Evolutionary conservation across 2,329 filamentous ascomycete genomes (phyloP).

Genomic region (Aspergillus sp.): DNA sequence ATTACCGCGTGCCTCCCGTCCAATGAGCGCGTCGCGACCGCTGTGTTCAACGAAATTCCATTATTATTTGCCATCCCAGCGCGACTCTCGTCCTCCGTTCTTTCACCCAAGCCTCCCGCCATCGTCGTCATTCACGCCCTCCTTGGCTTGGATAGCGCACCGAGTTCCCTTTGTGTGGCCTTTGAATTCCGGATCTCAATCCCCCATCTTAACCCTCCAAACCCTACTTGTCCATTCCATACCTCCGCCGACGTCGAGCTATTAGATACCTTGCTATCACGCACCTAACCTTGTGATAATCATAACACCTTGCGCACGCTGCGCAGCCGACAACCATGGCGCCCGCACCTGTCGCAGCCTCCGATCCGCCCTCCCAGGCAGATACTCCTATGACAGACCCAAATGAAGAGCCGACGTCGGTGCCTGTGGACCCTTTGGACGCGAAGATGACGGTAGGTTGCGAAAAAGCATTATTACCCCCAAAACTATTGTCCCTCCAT

Average conservation of each 20-base stretch:
- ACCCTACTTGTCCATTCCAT: neutral
- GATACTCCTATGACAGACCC: slow-evolving; percentile 50
- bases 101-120: slow-evolving; percentile 10
- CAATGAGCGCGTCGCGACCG: slow-evolving; percentile 38
- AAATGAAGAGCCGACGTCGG: slow-evolving; percentile 36
- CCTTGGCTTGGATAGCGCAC: neutral
- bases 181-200: neutral
- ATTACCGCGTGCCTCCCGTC: slow-evolving; percentile 16
- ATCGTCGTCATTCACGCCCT: slow-evolving; percentile 1
- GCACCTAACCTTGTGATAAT: neutral
- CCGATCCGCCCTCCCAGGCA: slow-evolving; percentile 43
- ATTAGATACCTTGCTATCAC: neutral
- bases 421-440: slow-evolving; percentile 38
- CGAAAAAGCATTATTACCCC: neutral
- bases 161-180: neutral
- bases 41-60: slow-evolving; percentile 27
- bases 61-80: slow-evolving; percentile 31
- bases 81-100: slow-evolving; percentile 27
- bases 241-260: neutral
- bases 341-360: slow-evolving; percentile 35
- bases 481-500: neutral
- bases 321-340: slow-evolving; percentile 40
- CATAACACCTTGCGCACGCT: slow-evolving; percentile 22
- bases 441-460: slow-evolving; percentile 42
- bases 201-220: neutral